Conservation (phyloP, 2,329 filamentous ascomycete species). For the Tricladium varicosporioides region DNA sequence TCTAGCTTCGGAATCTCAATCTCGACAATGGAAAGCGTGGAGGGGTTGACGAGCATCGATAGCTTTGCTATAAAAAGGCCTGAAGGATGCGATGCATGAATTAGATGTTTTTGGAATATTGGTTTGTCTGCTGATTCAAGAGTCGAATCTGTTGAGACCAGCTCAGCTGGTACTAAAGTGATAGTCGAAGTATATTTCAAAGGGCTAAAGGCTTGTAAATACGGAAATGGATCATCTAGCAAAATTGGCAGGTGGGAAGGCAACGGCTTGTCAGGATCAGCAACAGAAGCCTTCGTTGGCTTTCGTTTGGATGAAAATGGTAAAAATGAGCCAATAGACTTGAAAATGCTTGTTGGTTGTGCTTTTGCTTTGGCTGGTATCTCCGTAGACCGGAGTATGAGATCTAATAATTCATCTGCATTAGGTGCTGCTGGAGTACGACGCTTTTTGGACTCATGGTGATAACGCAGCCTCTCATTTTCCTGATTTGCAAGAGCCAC, state of each 20-base stretch:
- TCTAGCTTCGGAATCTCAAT: slow-evolving; percentile 56
- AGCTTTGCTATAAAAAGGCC: slow-evolving; percentile 57
- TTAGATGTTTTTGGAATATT: slow-evolving; percentile 52
- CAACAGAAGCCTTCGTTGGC: slow-evolving; percentile 27
- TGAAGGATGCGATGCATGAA: slow-evolving; percentile 46
- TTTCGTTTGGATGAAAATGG: slow-evolving; percentile 30
- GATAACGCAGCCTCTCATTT: slow-evolving; percentile 51
- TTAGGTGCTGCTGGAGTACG: slow-evolving; percentile 42
- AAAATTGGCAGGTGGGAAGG: slow-evolving; percentile 64
- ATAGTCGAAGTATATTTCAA: slow-evolving; percentile 59
- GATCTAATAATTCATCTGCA: slow-evolving; percentile 33
- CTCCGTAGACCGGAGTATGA: slow-evolving; percentile 29
- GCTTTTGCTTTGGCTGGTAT: slow-evolving; percentile 9
- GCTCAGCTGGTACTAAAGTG: slow-evolving; percentile 40
- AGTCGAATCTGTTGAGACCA: slow-evolving; percentile 22
- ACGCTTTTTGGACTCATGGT: slow-evolving; percentile 37
- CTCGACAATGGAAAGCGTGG: slow-evolving; percentile 47
- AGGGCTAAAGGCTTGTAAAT: slow-evolving; percentile 69
- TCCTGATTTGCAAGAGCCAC: slow-evolving; percentile 55
- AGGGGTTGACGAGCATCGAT: slow-evolving; percentile 57
- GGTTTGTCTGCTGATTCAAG: slow-evolving; percentile 21
- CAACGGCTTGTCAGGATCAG: slow-evolving; percentile 40
- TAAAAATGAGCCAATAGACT: slow-evolving; percentile 30
- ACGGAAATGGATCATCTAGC: slow-evolving; percentile 64
- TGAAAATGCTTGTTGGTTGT: slow-evolving; percentile 29